These are phyloP conservation scores for Dacryopinax primogenitus DNA, from an alignment of 768 basidiomycete genomes.

Conservation along the genomic window DNA sequence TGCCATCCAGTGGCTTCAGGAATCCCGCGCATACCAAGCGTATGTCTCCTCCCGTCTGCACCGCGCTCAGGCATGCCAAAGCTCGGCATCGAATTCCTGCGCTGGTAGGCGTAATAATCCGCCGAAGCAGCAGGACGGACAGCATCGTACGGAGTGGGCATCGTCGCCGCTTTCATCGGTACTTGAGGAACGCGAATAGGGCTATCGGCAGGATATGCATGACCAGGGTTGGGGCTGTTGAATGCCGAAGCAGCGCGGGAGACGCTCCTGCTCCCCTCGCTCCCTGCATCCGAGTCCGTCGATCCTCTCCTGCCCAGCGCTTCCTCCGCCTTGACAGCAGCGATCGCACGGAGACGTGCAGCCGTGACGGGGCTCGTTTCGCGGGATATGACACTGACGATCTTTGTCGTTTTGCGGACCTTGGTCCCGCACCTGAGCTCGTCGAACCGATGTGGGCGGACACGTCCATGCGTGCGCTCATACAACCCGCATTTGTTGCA, in stretches of 20 bases:
- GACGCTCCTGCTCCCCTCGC: background rate
- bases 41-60: background rate
- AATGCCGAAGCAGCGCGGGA: background rate
- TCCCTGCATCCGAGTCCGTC: background rate
- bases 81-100: background rate
- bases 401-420: conserved; percentile 46
- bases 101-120: conserved; percentile 1
- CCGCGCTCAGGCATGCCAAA: background rate
- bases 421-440: conserved; percentile 79
- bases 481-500: conserved; percentile 91
- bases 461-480: conserved; percentile 74
- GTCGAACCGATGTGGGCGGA: conserved; percentile 73
- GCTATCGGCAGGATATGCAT: background rate
- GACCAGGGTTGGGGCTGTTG: background rate
- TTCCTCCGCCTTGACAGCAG: background rate
- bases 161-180: background rate
- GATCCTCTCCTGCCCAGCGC: background rate
- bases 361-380: background rate
- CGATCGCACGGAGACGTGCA: background rate
- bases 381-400: conserved; percentile 12
- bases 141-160: background rate
- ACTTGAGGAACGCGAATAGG: conserved; percentile 3
- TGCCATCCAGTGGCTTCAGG: conserved; percentile 8
- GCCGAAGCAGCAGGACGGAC: background rate
- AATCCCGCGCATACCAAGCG: background rate